Evolutionary conservation across 169 alveolate species (phyloP).

Genomic region (Cryptosporidium sp.): DNA sequence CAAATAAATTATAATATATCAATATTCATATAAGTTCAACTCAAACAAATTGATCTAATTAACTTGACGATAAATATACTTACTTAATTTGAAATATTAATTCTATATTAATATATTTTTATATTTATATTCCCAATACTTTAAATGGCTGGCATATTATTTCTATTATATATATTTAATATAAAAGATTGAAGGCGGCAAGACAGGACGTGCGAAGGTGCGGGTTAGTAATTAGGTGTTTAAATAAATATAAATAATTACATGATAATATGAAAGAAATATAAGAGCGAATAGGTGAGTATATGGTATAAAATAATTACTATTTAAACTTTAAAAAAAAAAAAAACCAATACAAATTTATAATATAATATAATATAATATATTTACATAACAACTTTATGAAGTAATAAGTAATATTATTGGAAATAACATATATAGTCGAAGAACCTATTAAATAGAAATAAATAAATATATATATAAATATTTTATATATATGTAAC

Average conservation of each 20-base stretch:
- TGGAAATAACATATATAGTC: background rate
- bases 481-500: background rate
- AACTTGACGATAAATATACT: too few relatives aligned
- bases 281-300: background rate
- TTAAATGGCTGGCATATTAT: background rate
- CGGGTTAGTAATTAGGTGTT: background rate
- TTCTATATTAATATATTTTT: too few relatives aligned
- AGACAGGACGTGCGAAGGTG: background rate
- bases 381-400: background rate
- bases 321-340: background rate
- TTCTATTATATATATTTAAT: background rate
- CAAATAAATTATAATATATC: background rate
- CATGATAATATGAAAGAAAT: conserved; percentile 15
- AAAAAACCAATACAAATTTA: background rate
- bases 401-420: background rate
- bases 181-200: background rate
- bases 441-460: background rate
- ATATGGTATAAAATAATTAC: background rate
- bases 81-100: too few relatives aligned
- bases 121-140: background rate
- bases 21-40: too few relatives aligned
- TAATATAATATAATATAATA: too few relatives aligned
- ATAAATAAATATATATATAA: background rate
- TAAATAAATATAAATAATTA: background rate
- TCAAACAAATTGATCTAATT: too few relatives aligned